Evolutionary conservation across 2,329 filamentous ascomycete species (phyloP).

Genomic region (Paramyrothecium roridum): DNA sequence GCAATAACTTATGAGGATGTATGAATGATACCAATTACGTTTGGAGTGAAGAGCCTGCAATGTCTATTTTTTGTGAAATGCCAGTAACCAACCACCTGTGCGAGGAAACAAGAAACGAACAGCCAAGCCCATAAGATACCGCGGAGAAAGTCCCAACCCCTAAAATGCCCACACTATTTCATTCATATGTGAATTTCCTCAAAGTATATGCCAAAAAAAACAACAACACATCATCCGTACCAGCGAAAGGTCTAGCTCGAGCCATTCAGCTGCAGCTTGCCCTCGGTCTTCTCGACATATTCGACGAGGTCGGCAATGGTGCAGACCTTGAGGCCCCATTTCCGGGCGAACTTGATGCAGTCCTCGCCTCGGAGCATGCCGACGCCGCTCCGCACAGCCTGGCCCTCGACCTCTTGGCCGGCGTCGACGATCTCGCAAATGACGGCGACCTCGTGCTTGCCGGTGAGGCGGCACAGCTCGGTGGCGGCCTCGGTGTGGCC

Average conservation of each 20-base stretch:
- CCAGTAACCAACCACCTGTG: neutral
- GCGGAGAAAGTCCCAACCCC: neutral
- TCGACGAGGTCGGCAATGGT: conserved; percentile 88
- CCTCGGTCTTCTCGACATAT: conserved; percentile 75
- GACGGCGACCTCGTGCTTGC: conserved; percentile 72
- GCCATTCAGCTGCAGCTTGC: conserved; percentile 45
- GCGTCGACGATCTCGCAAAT: conserved; percentile 93
- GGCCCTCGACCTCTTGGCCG: conserved; percentile 68
- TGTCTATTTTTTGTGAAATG: neutral
- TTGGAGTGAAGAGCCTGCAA: neutral
- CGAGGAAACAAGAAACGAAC: neutral
- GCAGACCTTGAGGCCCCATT: conserved; percentile 88
- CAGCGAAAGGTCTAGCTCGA: conserved; percentile 9
- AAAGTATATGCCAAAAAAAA: neutral
- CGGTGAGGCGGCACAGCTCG: conserved; percentile 83
- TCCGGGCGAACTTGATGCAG: conserved; percentile 82
- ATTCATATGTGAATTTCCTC: too few species aligned
- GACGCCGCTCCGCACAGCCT: conserved; percentile 61
- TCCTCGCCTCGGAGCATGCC: conserved; percentile 91
- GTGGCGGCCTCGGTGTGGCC: conserved; percentile 94
- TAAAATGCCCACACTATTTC: neutral
- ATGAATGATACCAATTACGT: too few species aligned
- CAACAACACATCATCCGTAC: neutral
- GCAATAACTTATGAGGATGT: too few species aligned
- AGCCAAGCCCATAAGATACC: neutral